Evolutionary conservation across 2,329 filamentous ascomycete species (phyloP).

Genomic region (Aspergillus hortae): DNA sequence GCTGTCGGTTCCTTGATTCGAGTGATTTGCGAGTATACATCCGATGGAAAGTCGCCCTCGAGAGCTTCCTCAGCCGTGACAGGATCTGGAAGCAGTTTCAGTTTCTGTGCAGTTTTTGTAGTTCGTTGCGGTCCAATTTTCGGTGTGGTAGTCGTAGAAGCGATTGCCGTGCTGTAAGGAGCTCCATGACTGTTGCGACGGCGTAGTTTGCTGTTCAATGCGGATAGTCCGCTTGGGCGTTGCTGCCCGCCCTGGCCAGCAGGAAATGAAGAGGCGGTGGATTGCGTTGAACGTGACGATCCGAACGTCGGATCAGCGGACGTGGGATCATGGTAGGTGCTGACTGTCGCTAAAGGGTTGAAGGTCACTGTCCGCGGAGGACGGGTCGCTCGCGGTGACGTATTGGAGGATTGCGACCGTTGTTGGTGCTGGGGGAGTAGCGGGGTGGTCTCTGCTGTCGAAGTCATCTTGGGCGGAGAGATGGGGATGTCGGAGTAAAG

Average conservation of each 20-base stretch:
- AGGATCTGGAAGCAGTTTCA: constrained; percentile 93
- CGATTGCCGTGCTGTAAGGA: constrained; percentile 42
- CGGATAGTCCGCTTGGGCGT: constrained; percentile 64
- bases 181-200: constrained; percentile 79
- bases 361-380: constrained; percentile 46
- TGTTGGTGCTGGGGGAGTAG: constrained; percentile 37
- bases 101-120: constrained; percentile 91
- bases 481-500: constrained; percentile 8
- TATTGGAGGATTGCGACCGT: constrained; percentile 25
- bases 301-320: constrained; percentile 40
- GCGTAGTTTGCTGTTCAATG: constrained; percentile 82
- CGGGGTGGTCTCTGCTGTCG: constrained; percentile 40
- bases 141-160: constrained; percentile 41
- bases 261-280: constrained; percentile 35
- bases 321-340: constrained; percentile 40
- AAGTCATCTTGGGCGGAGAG: constrained; percentile 27
- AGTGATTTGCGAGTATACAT: constrained; percentile 97
- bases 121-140: constrained; percentile 95
- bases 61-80: constrained; percentile 73
- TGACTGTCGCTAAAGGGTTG: constrained; percentile 45
- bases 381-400: constrained; percentile 37
- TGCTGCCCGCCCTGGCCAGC: constrained; percentile 24
- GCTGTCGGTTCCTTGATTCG: constrained; percentile 96
- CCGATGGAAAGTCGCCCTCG: constrained; percentile 88
- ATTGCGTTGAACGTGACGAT: constrained; percentile 29